Percentiles rank a stretch among this genome's conserved stretches.
Evolutionary conservation across 179 eudicot species (phyloP).

Genomic region (Amaranthus tricolor): DNA sequence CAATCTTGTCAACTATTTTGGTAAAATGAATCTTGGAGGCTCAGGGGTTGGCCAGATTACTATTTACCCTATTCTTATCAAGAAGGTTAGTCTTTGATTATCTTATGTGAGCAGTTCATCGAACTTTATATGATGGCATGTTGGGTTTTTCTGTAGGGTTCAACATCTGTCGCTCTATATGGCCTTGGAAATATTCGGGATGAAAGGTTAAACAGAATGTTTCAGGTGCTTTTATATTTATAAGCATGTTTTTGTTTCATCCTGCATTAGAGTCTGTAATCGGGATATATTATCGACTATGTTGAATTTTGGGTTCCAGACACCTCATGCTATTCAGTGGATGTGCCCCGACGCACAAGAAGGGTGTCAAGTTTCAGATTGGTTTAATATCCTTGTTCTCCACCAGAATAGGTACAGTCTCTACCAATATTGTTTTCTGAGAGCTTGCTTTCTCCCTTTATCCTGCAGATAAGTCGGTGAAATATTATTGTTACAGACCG

Average conservation of each 20-base stretch:
- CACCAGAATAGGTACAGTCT: conserved; percentile 86
- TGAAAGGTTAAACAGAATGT: conserved; percentile 98
- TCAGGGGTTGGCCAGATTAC: conserved; percentile 99
- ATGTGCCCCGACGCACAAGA: conserved; percentile 95
- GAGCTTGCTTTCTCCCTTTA: not conserved
- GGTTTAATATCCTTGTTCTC: conserved; percentile 95
- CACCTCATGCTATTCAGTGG: conserved; percentile 99
- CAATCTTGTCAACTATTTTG: conserved; percentile 97
- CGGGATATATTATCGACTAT: conserved; percentile 16
- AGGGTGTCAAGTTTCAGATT: conserved; percentile 80
- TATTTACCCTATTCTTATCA: conserved; percentile 78
- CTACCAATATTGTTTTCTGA: conserved; percentile 12
- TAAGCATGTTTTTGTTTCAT: conserved; percentile 15
- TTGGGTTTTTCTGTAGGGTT: conserved; percentile 49
- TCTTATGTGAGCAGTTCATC: conserved; percentile 10
- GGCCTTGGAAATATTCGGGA: conserved; percentile 99
- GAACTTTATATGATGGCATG: conserved; percentile 13
- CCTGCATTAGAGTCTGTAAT: conserved; percentile 16
- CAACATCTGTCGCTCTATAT: conserved; percentile 89
- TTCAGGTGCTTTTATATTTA: conserved; percentile 56
- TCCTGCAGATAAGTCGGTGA: not conserved
- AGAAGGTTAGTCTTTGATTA: conserved; percentile 55
- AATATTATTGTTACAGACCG: conserved; percentile 10
- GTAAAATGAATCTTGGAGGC: conserved; percentile 96
- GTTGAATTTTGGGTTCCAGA: conserved; percentile 40